A percentile compares a stretch with the other conserved stretches of the same genome.
Evolutionary conservation across 257 asterid genomes (phyloP).

Genomic region (Solanum bukasovii): DNA sequence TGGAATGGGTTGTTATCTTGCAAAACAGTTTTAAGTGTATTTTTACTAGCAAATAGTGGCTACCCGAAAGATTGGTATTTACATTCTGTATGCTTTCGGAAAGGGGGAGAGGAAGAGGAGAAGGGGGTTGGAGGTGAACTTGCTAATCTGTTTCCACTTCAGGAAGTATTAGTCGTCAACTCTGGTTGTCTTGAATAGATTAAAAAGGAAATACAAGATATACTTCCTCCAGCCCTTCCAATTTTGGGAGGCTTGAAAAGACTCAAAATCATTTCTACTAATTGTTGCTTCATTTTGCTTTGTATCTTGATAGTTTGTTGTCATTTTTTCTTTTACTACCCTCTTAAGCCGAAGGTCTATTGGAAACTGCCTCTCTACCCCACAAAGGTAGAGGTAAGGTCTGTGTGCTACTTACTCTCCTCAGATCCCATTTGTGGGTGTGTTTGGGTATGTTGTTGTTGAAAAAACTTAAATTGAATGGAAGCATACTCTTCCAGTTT

Average conservation of each 20-base stretch:
- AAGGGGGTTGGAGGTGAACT: neutral
- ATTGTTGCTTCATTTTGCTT: neutral
- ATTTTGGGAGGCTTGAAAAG: neutral
- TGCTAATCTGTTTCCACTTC: neutral
- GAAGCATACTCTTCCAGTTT: neutral
- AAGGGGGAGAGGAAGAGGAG: neutral
- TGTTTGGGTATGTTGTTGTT: neutral
- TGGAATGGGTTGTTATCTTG: neutral
- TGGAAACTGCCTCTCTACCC: neutral
- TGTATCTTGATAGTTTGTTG: neutral
- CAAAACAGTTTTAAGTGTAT: neutral
- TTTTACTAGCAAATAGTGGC: neutral
- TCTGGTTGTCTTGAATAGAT: neutral
- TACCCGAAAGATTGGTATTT: neutral
- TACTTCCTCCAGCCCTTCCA: neutral
- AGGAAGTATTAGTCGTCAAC: neutral
- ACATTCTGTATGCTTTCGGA: neutral
- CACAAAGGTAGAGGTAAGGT: neutral
- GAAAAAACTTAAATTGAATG: neutral
- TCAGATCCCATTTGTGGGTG: neutral
- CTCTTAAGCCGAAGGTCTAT: neutral
- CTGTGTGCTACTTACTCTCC: neutral
- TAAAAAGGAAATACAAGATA: neutral
- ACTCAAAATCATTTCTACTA: neutral
- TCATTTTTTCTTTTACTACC: neutral